Base-by-base conservation (phyloP, 495 filamentous ascomycete species). In the Neurospora sp. region DNA sequence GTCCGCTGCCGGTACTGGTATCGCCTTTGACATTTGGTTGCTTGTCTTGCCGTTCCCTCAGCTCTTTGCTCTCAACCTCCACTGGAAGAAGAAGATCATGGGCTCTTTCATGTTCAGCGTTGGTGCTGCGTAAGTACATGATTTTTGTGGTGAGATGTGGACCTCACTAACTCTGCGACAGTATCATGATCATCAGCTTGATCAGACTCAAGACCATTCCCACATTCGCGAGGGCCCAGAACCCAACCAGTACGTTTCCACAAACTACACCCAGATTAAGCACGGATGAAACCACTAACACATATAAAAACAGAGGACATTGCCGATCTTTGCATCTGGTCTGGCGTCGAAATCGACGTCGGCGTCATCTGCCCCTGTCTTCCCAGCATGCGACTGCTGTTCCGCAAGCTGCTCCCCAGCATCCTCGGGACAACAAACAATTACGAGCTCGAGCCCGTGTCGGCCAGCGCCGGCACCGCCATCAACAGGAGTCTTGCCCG, bases 91-190 rank as follows among this genome's bases (percentile, higher is more conserved):
- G 76, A 83, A 80, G 77, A 49, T 83, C 35, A 76, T 77, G 73
- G 75, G 80, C 1, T 70, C 71, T 3, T 35, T 83, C 37, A 84
- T 85, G 83, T 84, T 85, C 76, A 74, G 74, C 23, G 75, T 84
- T 12, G 83, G 83, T 16, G 77, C 75, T 27, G 76, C 78, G 83
- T 85, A 62, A 71, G 80, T 77, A 38, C n/a, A 35, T 35, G 35
- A 35, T 35, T 35, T 35, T 35, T 35, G 35, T 35, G 4, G 4
- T 35, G 35, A 35, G 35, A 35, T 5, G 35, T 35, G 35, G 35
- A 35, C 4, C 35, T 35, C 35, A 35, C 73, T 75, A 39, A 75
- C 70, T 7, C 14, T 37, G 12, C 18, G 7, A 1, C 71, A 81
- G 80, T 18, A 76, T 81, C 70, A 75, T 80, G 54, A 72, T 80